These are phyloP conservation scores for Pyrus hybrid DNA, from an alignment of 331 rosid genomes.

Conservation along the genomic window DNA sequence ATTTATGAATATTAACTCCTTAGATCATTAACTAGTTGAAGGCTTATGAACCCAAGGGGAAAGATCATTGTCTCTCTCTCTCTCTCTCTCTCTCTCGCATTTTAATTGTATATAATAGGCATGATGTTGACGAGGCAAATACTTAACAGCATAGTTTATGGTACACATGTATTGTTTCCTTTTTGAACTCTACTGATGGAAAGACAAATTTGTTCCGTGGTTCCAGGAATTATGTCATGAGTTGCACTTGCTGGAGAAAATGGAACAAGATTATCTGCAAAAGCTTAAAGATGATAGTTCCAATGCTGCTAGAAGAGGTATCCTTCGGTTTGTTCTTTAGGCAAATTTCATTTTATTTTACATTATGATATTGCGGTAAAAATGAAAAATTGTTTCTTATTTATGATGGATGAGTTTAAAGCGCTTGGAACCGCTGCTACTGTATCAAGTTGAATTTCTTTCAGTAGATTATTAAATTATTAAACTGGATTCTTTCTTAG, in stretches of 20 bases:
- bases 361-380: not conserved
- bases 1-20: too few relatives aligned
- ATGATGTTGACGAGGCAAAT: too few relatives aligned
- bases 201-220: slow-evolving; percentile 10
- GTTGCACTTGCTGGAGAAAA: slow-evolving; percentile 60
- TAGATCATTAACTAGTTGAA: too few relatives aligned
- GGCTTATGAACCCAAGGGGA: too few relatives aligned
- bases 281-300: slow-evolving; percentile 62
- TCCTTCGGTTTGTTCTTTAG: slow-evolving; percentile 1
- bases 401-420: not conserved
- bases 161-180: not conserved
- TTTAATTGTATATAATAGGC: too few relatives aligned
- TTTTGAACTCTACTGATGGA: slow-evolving; percentile 11
- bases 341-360: not conserved
- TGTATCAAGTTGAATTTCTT: not conserved
- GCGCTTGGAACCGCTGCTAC: not conserved
- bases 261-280: slow-evolving; percentile 64
- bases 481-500: not conserved
- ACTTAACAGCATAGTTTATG: not conserved
- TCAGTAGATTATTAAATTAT: not conserved
- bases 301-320: slow-evolving; percentile 69
- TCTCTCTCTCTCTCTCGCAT: too few relatives aligned
- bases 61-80: too few relatives aligned
- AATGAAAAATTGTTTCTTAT: not conserved
- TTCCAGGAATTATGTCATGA: slow-evolving; percentile 76